These are phyloP conservation scores for Boletus reticulatus DNA, from an alignment of 768 basidiomycete genomes.

Conservation along the genomic window DNA sequence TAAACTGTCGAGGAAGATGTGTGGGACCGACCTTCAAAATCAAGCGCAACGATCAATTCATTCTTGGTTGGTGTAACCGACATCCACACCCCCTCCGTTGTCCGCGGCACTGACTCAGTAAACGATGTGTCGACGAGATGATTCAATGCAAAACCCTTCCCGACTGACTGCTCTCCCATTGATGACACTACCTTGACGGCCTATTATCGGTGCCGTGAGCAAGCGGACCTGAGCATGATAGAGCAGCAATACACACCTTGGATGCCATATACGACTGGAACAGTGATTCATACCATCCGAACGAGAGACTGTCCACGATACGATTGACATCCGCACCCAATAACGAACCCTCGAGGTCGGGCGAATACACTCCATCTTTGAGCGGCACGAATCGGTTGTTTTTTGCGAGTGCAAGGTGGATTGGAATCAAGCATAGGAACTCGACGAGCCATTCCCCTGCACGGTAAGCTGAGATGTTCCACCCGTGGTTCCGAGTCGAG, in stretches of 20 bases:
- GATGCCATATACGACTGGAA: constrained; percentile 61
- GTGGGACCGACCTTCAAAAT: constrained; percentile 53
- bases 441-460: constrained; percentile 64
- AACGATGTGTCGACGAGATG: constrained; percentile 65
- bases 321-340: constrained; percentile 57
- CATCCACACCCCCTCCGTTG: constrained; percentile 68
- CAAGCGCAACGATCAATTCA: constrained; percentile 53
- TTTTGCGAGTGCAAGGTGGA: constrained; percentile 57
- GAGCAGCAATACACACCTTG: constrained; percentile 36
- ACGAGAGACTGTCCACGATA: constrained; percentile 54
- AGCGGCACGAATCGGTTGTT: constrained; percentile 63
- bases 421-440: constrained; percentile 59
- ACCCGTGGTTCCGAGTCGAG: constrained; percentile 2
- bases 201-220: constrained; percentile 25
- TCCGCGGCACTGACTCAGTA: constrained; percentile 62
- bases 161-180: constrained; percentile 69
- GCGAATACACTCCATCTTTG: constrained; percentile 54
- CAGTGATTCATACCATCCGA: constrained; percentile 66
- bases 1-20: not conserved
- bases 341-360: constrained; percentile 48
- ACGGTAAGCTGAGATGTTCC: constrained; percentile 39
- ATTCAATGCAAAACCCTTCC: constrained; percentile 57
- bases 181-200: constrained; percentile 66
- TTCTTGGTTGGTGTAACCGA: constrained; percentile 61
- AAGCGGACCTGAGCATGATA: too few species aligned